Evolutionary conservation across 495 filamentous ascomycete genomes (phyloP).

Genomic region (Aspergillus taichungensis): DNA sequence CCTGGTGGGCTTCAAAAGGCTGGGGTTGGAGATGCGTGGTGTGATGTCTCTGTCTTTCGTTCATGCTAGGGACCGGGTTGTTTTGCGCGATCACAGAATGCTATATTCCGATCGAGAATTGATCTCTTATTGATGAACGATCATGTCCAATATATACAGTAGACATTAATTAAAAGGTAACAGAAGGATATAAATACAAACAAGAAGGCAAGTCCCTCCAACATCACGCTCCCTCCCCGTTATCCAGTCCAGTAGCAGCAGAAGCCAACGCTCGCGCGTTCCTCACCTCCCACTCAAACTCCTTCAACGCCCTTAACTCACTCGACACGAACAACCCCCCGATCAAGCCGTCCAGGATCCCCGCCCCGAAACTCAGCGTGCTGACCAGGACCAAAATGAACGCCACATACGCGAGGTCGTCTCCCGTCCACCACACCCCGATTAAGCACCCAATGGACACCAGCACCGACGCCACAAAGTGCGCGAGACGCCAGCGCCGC

Average conservation of each 20-base stretch:
- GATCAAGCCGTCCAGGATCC: conserved; percentile 75
- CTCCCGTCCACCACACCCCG: conserved; percentile 76
- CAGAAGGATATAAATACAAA: too few relatives aligned
- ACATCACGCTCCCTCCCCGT: too few relatives aligned
- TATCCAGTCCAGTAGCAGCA: too few relatives aligned
- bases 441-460: conserved; percentile 63
- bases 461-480: conserved; percentile 60
- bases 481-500: conserved; percentile 55
- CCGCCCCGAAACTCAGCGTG: conserved; percentile 64
- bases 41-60: not conserved
- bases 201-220: too few relatives aligned
- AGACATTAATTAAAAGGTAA: too few relatives aligned
- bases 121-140: too few relatives aligned
- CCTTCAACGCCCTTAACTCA: conserved; percentile 76
- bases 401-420: conserved; percentile 54
- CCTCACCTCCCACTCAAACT: conserved; percentile 89
- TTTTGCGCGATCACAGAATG: too few relatives aligned
- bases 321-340: conserved; percentile 76
- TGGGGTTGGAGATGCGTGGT: not conserved
- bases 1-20: too few relatives aligned
- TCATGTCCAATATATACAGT: too few relatives aligned
- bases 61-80: too few relatives aligned
- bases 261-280: conserved; percentile 38
- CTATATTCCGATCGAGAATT: too few relatives aligned
- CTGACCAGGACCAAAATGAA: conserved; percentile 76